Base-by-base conservation (phyloP, 805 yeast species). In the Saccharomyces jurei region DNA sequence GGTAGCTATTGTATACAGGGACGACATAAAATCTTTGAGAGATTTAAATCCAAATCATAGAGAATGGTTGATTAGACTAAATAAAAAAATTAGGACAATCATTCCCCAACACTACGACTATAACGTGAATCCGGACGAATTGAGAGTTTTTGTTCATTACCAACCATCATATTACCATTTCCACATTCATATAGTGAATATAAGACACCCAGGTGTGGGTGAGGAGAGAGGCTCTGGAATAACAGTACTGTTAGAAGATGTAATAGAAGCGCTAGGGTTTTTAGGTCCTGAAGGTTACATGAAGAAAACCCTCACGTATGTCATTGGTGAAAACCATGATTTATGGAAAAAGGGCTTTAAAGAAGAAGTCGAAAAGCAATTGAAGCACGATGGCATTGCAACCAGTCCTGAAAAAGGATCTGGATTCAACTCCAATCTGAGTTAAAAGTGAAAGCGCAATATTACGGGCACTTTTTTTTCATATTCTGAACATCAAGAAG, bases 101-200 rank as follows among this genome's bases (percentile, higher is more conserved):
- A 79, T 88, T 4, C 71, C 81, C 0, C 65, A 68, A 25, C 65
- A 72, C 46, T 87, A 79, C 65, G 73, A 74, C 11, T 63, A 63
- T 46, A 63, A 65, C 17, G 61, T 89, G 11, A 68, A 61, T 1
- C 61, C 72, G 0, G 85, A 86, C 64, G 80, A 83, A 60, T 67
- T 94, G 60, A 79, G 96, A 55, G 67, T 90, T 1, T 94, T 87
- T 65, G 78, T 94, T 50, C 99, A 94, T 73, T 87, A 94, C 69
- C 98, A 91, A 60, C 99, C 99, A 0, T 87, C 96, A 0, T 94
- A 92, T 69, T 94, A 94, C 66, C 98, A 94, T 65, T 86, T 94
- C 75, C 99, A 94, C 67, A 79, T 94, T 17, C 99, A 94, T 68
- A 84, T 89, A 17, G 96, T 89, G 21, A 86, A 87, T 63, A 76